Percentiles rank a stretch among this genome's conserved stretches.
Evolutionary conservation across 225 moss, liverwort and hornwort genomes (phyloP).

Genomic region (Ulota crispa): DNA sequence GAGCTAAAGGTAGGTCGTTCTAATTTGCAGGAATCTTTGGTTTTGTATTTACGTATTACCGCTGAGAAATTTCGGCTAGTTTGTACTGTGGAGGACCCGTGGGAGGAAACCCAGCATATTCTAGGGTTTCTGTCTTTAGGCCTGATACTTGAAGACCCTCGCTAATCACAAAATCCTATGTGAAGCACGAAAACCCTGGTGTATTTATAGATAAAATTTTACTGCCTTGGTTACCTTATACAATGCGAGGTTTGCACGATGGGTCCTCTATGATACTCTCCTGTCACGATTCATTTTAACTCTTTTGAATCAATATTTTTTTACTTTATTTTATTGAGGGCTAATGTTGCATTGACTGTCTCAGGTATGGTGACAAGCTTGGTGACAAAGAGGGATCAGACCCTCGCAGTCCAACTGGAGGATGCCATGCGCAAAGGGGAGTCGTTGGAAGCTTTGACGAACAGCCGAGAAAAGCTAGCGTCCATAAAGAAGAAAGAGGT

Average conservation of each 20-base stretch:
- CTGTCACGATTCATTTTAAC: background rate
- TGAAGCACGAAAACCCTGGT: background rate
- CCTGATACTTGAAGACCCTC: background rate
- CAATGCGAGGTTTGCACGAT: background rate
- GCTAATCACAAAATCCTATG: background rate
- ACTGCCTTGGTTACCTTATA: background rate
- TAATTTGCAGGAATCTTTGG: background rate
- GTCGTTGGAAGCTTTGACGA: slow-evolving; percentile 77
- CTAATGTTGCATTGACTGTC: slow-evolving; percentile 9
- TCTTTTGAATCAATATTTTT: background rate
- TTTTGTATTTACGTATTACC: background rate
- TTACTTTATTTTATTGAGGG: background rate
- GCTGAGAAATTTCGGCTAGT: background rate
- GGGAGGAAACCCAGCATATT: background rate
- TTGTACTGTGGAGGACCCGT: background rate
- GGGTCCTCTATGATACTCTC: background rate
- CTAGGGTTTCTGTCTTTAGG: background rate
- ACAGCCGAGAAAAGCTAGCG: slow-evolving; percentile 75
- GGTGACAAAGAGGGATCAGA: slow-evolving; percentile 86
- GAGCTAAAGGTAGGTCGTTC: slow-evolving; percentile 68
- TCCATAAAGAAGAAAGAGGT: slow-evolving; percentile 64
- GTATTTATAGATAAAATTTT: background rate
- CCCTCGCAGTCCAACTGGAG: slow-evolving; percentile 84
- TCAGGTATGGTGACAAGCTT: slow-evolving; percentile 91
- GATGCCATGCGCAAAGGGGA: slow-evolving; percentile 87